A percentile compares a stretch with the other conserved stretches of the same genome.
Evolutionary conservation across 2,329 filamentous ascomycete genomes (phyloP).

Genomic region (Fusarium penzigii): DNA sequence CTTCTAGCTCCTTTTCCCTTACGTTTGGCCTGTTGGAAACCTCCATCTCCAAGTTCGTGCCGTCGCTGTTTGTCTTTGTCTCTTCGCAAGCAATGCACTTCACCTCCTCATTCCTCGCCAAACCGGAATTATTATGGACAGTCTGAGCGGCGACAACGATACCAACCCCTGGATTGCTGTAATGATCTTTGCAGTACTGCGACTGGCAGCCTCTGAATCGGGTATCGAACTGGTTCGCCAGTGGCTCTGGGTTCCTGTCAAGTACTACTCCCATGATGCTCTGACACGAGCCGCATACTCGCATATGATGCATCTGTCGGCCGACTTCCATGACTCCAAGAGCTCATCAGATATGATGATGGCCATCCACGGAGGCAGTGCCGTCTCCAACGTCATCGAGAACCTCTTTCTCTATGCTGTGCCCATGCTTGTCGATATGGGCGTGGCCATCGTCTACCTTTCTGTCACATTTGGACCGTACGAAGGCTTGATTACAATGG

Average conservation of each 20-base stretch:
- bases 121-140: constrained; percentile 76
- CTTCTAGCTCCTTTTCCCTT: constrained; percentile 69
- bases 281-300: constrained; percentile 57
- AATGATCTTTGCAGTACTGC: constrained; percentile 51
- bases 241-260: constrained; percentile 60
- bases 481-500: constrained; percentile 62
- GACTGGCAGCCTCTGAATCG: constrained; percentile 55
- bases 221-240: constrained; percentile 55
- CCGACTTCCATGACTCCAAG: constrained; percentile 62
- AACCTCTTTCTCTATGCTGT: constrained; percentile 58
- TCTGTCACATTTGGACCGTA: constrained; percentile 60
- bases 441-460: constrained; percentile 60
- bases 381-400: constrained; percentile 58
- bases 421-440: constrained; percentile 62
- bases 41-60: constrained; percentile 67
- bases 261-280: constrained; percentile 56
- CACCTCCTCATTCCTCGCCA: constrained; percentile 81
- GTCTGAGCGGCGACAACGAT: constrained; percentile 53
- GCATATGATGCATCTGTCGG: constrained; percentile 61
- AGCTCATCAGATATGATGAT: constrained; percentile 60
- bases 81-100: constrained; percentile 70
- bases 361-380: constrained; percentile 56
- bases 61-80: constrained; percentile 64
- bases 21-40: constrained; percentile 74
- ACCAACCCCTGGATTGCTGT: constrained; percentile 55